Evolutionary conservation across 495 filamentous ascomycete genomes (phyloP).

Genomic region (Letharia columbiana): DNA sequence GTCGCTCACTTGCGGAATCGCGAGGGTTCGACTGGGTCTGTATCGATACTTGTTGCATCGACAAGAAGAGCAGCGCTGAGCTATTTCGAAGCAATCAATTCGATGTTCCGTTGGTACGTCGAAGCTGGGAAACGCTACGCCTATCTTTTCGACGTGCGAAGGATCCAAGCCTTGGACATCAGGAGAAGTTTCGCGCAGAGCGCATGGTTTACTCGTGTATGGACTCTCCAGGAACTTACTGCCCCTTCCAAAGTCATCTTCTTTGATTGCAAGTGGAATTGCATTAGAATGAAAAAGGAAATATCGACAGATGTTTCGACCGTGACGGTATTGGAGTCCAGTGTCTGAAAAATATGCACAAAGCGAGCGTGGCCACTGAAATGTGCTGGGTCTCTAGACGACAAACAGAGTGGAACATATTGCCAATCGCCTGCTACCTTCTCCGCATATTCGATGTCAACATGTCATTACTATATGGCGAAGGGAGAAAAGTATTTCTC

Average conservation of each 20-base stretch:
- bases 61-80: conserved; percentile 36
- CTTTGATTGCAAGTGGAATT: conserved; percentile 29
- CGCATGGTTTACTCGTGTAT: conserved; percentile 38
- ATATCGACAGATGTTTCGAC: conserved; percentile 20
- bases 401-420: conserved; percentile 24
- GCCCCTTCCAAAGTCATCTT: conserved; percentile 32
- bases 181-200: conserved; percentile 27
- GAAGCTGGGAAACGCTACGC: conserved; percentile 31
- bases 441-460: conserved; percentile 28
- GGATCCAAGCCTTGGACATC: neutral
- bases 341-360: neutral
- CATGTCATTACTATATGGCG: conserved; percentile 30
- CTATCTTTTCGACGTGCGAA: conserved; percentile 33
- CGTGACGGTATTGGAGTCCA: conserved; percentile 26
- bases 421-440: conserved; percentile 29
- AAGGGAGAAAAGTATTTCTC: conserved; percentile 26
- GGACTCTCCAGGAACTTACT: conserved; percentile 39
- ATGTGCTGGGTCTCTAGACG: conserved; percentile 28
- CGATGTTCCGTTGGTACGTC: conserved; percentile 33
- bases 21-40: conserved; percentile 29
- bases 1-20: conserved; percentile 21
- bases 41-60: conserved; percentile 40
- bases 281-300: conserved; percentile 23
- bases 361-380: conserved; percentile 21
- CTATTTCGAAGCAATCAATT: conserved; percentile 26